A percentile compares a stretch with the other conserved stretches of the same genome.
These are phyloP conservation scores for Isoetes taiwanensis DNA, from an alignment of 75 land plant genomes.

Conservation along the genomic window DNA sequence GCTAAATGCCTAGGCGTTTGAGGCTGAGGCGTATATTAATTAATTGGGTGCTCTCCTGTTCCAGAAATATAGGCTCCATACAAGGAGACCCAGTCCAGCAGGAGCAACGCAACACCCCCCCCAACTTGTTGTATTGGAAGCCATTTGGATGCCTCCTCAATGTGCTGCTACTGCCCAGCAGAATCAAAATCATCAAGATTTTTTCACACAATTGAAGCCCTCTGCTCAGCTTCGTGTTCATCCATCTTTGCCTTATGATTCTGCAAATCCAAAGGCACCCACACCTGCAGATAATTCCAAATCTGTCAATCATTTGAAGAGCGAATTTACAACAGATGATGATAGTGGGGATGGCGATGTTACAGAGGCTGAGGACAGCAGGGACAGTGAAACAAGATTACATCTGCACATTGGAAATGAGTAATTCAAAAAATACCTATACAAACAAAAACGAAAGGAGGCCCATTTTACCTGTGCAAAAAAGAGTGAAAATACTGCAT, in stretches of 20 bases:
- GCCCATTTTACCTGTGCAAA: no score
- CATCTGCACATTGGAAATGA: no score
- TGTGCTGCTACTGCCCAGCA: neutral
- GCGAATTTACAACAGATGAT: neutral
- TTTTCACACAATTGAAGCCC: neutral
- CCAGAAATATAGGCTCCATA: conserved; percentile 43
- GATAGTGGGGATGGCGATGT: conserved; percentile 10
- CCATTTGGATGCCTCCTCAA: conserved; percentile 26
- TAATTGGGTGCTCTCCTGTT: conserved; percentile 8
- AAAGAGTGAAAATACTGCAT: no score
- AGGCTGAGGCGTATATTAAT: neutral
- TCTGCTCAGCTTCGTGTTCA: conserved; percentile 18
- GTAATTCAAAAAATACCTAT: no score
- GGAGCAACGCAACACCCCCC: neutral
- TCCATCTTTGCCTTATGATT: neutral
- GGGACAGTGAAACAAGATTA: neutral
- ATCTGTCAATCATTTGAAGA: neutral
- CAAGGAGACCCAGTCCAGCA: conserved; percentile 17
- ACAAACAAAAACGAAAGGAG: no score
- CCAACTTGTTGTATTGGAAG: conserved; percentile 23
- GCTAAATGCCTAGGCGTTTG: neutral
- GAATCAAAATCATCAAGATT: conserved; percentile 8
- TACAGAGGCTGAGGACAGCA: conserved; percentile 9
- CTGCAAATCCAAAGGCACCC: neutral
- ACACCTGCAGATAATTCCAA: neutral